phyloP scores from a whole-genome alignment of 441 rosid genomes.

The Syzygium malaccense region DNA sequence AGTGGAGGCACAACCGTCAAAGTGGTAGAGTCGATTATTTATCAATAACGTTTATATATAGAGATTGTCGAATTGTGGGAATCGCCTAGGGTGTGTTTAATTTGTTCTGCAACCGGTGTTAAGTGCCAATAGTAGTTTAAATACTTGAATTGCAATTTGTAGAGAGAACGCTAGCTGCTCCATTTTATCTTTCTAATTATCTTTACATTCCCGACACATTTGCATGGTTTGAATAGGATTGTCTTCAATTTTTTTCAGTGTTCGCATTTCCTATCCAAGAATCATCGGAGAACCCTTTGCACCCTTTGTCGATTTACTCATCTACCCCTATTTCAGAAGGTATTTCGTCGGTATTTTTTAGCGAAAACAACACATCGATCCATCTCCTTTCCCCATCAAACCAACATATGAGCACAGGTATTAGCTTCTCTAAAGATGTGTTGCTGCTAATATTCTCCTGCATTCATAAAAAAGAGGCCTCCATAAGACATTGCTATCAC shows the following conservation, averaged over 20 bases:
- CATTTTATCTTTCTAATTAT: not conserved
- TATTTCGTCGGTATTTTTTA: not conserved
- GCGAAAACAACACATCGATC: not conserved
- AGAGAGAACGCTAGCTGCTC: not conserved
- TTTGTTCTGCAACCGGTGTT: not conserved
- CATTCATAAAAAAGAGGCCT: not conserved
- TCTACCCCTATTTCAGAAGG: not conserved
- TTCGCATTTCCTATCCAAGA: no score
- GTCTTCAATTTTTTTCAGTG: not conserved
- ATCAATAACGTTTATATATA: not conserved
- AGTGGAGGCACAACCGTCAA: not conserved
- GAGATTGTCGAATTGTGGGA: not conserved
- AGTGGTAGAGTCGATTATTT: not conserved
- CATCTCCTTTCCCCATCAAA: not conserved
- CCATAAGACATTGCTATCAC: not conserved
- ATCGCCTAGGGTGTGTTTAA: not conserved
- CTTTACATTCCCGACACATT: not conserved
- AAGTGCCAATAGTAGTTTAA: not conserved
- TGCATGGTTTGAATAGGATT: not conserved
- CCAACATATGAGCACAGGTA: not conserved
- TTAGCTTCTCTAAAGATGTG: not conserved
- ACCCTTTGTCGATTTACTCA: no score
- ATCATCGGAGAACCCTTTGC: no score
- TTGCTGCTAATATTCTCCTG: not conserved
- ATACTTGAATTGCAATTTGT: not conserved